Percentiles rank a stretch among this genome's conserved stretches.
Conservation (phyloP, 2,329 filamentous ascomycete species). For the Epichloe typhina region DNA sequence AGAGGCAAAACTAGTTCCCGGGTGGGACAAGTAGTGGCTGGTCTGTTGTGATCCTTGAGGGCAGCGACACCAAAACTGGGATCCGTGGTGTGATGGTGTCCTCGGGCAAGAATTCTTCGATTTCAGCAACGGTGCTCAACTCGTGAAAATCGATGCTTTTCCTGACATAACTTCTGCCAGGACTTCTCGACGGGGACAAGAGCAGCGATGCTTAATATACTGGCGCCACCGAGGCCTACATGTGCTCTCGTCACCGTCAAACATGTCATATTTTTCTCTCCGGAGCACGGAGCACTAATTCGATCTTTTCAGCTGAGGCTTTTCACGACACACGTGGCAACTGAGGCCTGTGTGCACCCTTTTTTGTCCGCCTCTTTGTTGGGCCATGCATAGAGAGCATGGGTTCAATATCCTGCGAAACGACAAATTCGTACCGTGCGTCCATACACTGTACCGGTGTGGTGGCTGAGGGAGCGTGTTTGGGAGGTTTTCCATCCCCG, state of each 20-base stretch:
- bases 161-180: background rate
- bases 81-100: background rate
- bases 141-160: background rate
- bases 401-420: background rate
- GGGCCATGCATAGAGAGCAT: background rate
- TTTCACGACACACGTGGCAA: constrained; percentile 5
- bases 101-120: background rate
- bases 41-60: constrained; percentile 2
- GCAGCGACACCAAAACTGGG: background rate
- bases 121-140: background rate
- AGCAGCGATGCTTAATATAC: background rate
- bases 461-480: background rate
- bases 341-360: background rate
- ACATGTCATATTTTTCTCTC: background rate
- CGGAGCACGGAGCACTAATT: too few species aligned
- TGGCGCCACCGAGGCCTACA: background rate
- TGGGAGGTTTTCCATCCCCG: background rate
- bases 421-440: background rate
- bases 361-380: background rate
- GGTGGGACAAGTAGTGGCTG: constrained; percentile 4
- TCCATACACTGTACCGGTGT: background rate
- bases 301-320: background rate
- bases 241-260: background rate
- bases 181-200: background rate
- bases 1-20: background rate